Evolutionary conservation across 352 stramenopile species (phyloP).

Genomic region (Phytophthora melonis): DNA sequence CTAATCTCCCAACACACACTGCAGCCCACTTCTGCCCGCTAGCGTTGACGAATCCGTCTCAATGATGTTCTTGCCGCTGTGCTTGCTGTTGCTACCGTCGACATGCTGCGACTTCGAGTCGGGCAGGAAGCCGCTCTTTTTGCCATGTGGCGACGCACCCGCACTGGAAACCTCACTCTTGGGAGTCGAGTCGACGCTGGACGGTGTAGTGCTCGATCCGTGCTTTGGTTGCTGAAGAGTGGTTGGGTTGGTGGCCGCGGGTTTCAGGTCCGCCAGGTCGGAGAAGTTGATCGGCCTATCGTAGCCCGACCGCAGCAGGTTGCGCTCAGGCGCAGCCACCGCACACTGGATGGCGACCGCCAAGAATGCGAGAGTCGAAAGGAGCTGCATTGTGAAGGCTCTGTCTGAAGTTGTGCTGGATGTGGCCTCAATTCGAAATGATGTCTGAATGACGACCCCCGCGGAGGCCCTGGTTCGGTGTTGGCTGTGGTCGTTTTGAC

Average conservation of each 20-base stretch:
- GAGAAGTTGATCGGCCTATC: slow-evolving; percentile 15
- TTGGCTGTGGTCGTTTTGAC: not conserved
- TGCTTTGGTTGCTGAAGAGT: not conserved
- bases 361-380: slow-evolving; percentile 12
- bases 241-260: not conserved
- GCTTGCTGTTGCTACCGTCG: too few relatives aligned
- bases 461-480: not conserved
- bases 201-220: not conserved
- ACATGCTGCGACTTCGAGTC: not conserved
- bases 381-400: slow-evolving; percentile 6
- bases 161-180: not conserved
- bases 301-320: slow-evolving; percentile 16
- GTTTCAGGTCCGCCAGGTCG: not conserved
- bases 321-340: slow-evolving; percentile 7
- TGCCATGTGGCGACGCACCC: not conserved
- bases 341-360: slow-evolving; percentile 12
- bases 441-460: not conserved
- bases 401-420: not conserved
- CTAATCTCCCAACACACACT: not conserved
- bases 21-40: not conserved
- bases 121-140: not conserved
- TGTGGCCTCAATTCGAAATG: not conserved
- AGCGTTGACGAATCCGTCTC: not conserved
- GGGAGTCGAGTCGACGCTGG: not conserved
- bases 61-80: not conserved